A percentile compares a stretch with the other conserved stretches of the same genome.
These are phyloP conservation scores for Arthroderma uncinatum DNA, from an alignment of 2,329 filamentous ascomycete species.

Conservation along the genomic window DNA sequence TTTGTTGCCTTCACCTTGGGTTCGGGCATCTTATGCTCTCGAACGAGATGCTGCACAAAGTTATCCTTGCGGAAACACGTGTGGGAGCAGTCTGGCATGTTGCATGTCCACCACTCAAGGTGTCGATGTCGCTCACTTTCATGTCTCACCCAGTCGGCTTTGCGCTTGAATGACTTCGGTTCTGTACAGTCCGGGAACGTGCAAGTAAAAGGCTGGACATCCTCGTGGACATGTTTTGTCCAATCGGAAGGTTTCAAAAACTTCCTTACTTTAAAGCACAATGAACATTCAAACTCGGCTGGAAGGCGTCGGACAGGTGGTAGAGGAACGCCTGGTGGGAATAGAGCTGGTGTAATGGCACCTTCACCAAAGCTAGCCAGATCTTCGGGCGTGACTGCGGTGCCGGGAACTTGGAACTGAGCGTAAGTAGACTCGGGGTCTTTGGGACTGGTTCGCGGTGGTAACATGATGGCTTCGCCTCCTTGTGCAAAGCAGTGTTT, in stretches of 20 bases:
- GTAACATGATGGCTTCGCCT: slow-evolving; percentile 53
- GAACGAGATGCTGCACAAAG: slow-evolving; percentile 82
- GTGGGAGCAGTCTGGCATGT: slow-evolving; percentile 68
- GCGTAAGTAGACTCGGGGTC: slow-evolving; percentile 47
- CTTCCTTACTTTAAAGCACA: slow-evolving; percentile 76
- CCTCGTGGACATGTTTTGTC: slow-evolving; percentile 93
- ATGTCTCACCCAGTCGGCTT: slow-evolving; percentile 90
- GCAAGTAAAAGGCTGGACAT: slow-evolving; percentile 86
- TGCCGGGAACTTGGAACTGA: slow-evolving; percentile 45
- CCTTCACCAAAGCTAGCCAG: slow-evolving; percentile 57
- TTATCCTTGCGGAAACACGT: slow-evolving; percentile 82
- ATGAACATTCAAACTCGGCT: slow-evolving; percentile 77
- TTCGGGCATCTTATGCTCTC: slow-evolving; percentile 78
- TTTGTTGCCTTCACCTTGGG: slow-evolving; percentile 66
- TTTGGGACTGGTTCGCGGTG: slow-evolving; percentile 42
- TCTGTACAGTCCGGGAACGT: slow-evolving; percentile 75
- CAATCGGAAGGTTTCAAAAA: slow-evolving; percentile 89
- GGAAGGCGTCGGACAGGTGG: slow-evolving; percentile 67
- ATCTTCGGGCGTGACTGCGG: slow-evolving; percentile 52
- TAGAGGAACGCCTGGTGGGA: slow-evolving; percentile 68
- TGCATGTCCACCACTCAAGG: slow-evolving; percentile 82
- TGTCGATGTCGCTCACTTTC: slow-evolving; percentile 87
- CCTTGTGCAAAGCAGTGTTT: slow-evolving; percentile 55
- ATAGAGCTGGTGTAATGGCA: slow-evolving; percentile 58
- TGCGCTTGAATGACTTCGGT: slow-evolving; percentile 85